phyloP scores from a whole-genome alignment of 2,329 filamentous ascomycete species.

The Aspergillus terreus region DNA sequence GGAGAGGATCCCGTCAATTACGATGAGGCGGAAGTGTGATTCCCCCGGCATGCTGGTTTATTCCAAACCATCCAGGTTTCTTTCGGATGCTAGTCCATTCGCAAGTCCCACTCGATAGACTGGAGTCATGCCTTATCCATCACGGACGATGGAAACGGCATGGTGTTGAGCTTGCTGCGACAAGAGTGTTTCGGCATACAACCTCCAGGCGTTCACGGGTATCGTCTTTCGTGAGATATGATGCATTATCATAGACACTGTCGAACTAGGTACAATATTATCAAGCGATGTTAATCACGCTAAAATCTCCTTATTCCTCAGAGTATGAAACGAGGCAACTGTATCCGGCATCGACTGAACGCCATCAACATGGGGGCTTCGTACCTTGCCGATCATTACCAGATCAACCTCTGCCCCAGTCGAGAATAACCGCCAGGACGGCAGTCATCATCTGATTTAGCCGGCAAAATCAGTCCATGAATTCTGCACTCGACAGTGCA shows the following conservation, averaged over 20 bases:
- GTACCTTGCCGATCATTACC: constrained; percentile 6
- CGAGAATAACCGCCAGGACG: background rate
- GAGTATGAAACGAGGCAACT: no score
- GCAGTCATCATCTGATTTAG: constrained; percentile 4
- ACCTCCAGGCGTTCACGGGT: background rate
- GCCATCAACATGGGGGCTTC: background rate
- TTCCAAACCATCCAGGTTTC: background rate
- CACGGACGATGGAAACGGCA: background rate
- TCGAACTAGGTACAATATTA: background rate
- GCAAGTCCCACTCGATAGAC: background rate
- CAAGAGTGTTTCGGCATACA: background rate
- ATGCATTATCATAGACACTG: background rate
- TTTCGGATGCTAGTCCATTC: background rate
- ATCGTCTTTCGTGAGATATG: no score
- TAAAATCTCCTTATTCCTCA: no score
- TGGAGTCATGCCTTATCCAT: background rate
- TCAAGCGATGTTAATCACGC: background rate
- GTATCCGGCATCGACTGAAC: no score
- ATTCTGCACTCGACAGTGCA: background rate
- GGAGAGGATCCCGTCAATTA: constrained; percentile 19
- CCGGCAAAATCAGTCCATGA: constrained; percentile 1
- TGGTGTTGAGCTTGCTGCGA: background rate
- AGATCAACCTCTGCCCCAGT: background rate
- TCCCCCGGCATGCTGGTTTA: background rate
- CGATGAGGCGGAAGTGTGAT: background rate